Evolutionary conservation across 129 eudicot genomes (phyloP), one percentile per base, ranked within the genome.

Genomic region (Arctium lappa): DNA sequence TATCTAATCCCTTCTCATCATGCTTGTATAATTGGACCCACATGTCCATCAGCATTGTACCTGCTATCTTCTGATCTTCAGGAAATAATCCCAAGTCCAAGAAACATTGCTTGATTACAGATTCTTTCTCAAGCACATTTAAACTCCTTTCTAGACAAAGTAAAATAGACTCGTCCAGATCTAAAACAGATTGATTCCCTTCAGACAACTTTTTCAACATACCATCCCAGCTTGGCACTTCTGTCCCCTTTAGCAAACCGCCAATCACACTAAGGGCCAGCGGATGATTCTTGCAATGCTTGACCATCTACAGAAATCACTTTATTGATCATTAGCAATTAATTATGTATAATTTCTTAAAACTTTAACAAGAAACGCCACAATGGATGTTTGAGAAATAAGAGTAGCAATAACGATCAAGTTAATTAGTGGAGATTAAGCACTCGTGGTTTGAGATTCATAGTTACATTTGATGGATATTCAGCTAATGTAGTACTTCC

Each of bases 201-300:
- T 75, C 62, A 22, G 86, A 84, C 85, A 85, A 75, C 6, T 71
- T 65, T 44, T 50, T 65, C 46, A 82, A 7, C 73, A 75, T 79
- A 1, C 3, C 3, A 1, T 37, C 36, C 90, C 92, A 84, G 37
- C 8, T 44, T 69, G 8, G 53, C 38, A 81, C 74, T 13, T 13
- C 73, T 16, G 73, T 31, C 70, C 88, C 85, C 68, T 77, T 76
- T 31, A 89, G 77, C 62, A 86, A 87, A 74, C 85, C 79, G 32
- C 85, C 91, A 53, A 88, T 84, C 13, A 85, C 91, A 31, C 16
- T 79, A 32, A 88, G 86, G 60, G 89, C 81, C 42, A 85, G 77
- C 0, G 91, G 89, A 73, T 79, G 86, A 42, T 86, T 82, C 13
- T 74, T 66, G 76, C 90, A 88, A 50, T 81, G 33, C 53, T 83